These are phyloP conservation scores for Solanum peruvianum DNA, from an alignment of 257 asterid genomes.

Conservation along the genomic window DNA sequence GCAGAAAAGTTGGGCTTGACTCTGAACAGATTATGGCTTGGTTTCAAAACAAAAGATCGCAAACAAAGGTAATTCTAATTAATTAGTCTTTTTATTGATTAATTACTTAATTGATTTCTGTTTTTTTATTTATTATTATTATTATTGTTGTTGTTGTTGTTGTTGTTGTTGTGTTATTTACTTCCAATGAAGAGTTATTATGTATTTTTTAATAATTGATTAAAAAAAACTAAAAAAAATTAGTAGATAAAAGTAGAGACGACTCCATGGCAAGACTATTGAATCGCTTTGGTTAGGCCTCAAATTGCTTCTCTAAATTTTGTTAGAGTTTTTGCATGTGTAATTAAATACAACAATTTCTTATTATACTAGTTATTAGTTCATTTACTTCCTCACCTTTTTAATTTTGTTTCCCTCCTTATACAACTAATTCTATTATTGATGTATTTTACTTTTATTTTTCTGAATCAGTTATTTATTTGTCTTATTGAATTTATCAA, in stretches of 20 bases:
- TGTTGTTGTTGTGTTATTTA: not conserved
- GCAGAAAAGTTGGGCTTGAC: conserved; percentile 46
- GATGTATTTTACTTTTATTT: not conserved
- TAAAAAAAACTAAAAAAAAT: not conserved
- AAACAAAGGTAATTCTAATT: conserved; percentile 30
- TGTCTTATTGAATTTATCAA: not conserved
- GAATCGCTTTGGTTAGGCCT: not conserved
- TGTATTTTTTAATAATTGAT: not conserved
- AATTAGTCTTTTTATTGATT: not conserved
- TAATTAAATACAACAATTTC: not conserved
- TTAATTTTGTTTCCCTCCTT: not conserved
- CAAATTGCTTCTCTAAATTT: not conserved
- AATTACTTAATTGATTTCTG: not conserved
- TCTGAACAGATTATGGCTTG: conserved; percentile 45
- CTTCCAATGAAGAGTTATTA: not conserved
- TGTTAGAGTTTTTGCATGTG: not conserved
- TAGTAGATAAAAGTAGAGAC: not conserved
- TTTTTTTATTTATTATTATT: not conserved
- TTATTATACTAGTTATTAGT: not conserved
- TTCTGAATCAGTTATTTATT: not conserved
- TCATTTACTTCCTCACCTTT: not conserved
- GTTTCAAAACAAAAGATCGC: conserved; percentile 74
- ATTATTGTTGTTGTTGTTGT: not conserved
- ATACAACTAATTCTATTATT: not conserved
- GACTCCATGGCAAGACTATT: not conserved